Evolutionary conservation across 2,329 filamentous ascomycete genomes (phyloP), one percentile per base, ranked within the genome.

Genomic region (Beauveria caledonica): DNA sequence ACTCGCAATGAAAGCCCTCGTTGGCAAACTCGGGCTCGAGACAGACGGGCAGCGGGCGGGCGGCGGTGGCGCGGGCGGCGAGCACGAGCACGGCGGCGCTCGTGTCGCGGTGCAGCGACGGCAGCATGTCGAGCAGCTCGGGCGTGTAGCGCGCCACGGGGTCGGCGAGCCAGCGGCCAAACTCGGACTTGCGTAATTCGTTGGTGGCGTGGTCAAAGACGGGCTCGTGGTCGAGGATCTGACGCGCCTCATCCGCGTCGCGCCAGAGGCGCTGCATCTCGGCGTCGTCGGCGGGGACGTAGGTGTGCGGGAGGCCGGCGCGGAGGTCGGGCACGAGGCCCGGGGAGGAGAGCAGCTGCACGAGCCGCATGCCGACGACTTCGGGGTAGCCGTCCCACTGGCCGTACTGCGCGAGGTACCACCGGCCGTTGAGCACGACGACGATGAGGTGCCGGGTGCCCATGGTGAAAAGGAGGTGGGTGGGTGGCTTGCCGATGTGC

Each of bases 401-500:
- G 23, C 51, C 44, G 44, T 60, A 60, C 52, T 60, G 58, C 25
- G 51, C 42, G 27, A 60, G 23, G 44, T 29, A 25, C 58, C 58
- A 60, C 2, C 10, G 21, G 51, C 52, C 52, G 21, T 56, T 29
- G 51, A 50, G 27, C 8, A 60, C 33, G 58, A 60, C 58, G 51
- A 60, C 33, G 44, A 60, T 50, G 51, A 60, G 58, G 27, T 60
- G 58, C 17, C 58, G 58, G 21, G 51, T 60, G n/a, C 58, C 58
- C 58, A 60, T 57, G 40, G 36, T 46, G 25, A 21, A 15, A n/a
- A 17, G 45, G 7, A 25, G 15, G 5, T 11, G 11, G 21, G 9
- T 25, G 9, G 52, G 10, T 42, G 25, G 29, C 33, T 9, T 10
- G 10, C n/a, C 17, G 40, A 3, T 40, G 10, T 19, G n/a, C 5